phyloP scores from a whole-genome alignment of 192 early-diverging fungal species.

The Dissophora globulifera region DNA sequence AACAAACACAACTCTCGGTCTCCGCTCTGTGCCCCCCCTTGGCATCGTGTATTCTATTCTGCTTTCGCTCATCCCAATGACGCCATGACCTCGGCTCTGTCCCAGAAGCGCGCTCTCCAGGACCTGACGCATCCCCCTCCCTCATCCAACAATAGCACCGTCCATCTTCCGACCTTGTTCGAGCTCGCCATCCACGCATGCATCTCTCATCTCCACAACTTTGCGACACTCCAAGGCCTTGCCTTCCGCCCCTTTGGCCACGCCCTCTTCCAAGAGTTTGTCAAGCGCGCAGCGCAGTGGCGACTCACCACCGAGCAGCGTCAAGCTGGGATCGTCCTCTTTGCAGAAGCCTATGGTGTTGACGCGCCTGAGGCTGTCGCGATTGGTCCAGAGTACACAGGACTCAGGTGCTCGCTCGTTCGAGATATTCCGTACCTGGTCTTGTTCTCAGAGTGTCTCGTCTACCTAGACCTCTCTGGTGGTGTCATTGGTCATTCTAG shows the following conservation, averaged over 20 bases:
- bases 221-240: slow-evolving; percentile 34
- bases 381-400: slow-evolving; percentile 37
- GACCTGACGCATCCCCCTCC: slow-evolving; percentile 10
- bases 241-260: slow-evolving; percentile 34
- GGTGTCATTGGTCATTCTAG: too few relatives aligned
- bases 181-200: slow-evolving; percentile 28
- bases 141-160: background rate
- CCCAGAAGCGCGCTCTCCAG: slow-evolving; percentile 17
- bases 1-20: too few relatives aligned
- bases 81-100: slow-evolving; percentile 18
- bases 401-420: slow-evolving; percentile 19
- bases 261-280: slow-evolving; percentile 26
- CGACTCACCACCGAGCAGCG: slow-evolving; percentile 41
- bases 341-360: slow-evolving; percentile 30
- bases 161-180: slow-evolving; percentile 32
- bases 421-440: slow-evolving; percentile 26
- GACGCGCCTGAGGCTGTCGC: background rate
- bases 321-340: slow-evolving; percentile 27
- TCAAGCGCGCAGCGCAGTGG: slow-evolving; percentile 12
- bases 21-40: too few relatives aligned
- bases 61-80: background rate
- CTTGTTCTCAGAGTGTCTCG: slow-evolving; percentile 30
- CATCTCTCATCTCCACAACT: slow-evolving; percentile 36
- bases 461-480: slow-evolving; percentile 46
- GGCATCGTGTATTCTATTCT: too few relatives aligned